Percentiles rank a stretch among this genome's conserved stretches.
Evolutionary conservation across 1,284 basidiomycete genomes (phyloP).

Genomic region (Ganoderma leucocontextum): DNA sequence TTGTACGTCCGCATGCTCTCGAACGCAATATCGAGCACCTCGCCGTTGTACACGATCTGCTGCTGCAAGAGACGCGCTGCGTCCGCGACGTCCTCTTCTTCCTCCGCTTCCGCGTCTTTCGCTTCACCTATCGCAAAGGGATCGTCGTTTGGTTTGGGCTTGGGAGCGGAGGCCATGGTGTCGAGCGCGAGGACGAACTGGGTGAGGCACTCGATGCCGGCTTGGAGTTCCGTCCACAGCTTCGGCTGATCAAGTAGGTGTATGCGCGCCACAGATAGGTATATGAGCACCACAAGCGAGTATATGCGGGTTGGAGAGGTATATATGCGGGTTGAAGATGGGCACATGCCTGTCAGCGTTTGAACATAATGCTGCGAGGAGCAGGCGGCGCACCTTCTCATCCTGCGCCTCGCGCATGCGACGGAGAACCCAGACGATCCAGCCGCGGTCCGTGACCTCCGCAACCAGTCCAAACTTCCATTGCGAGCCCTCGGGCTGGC

Average conservation of each 20-base stretch:
- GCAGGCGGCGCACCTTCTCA: constrained; percentile 71
- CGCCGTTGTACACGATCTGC: constrained; percentile 93
- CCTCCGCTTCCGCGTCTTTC: constrained; percentile 20
- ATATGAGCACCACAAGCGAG: neutral
- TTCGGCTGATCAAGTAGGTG: constrained; percentile 68
- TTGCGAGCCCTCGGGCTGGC: constrained; percentile 49
- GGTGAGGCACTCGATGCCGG: constrained; percentile 92
- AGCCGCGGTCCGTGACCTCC: constrained; percentile 85
- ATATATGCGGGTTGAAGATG: neutral
- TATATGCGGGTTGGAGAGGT: neutral
- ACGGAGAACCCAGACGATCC: constrained; percentile 88
- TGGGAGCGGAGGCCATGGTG: constrained; percentile 51
- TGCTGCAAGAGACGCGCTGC: constrained; percentile 84
- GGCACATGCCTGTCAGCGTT: neutral
- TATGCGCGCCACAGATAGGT: constrained; percentile 43
- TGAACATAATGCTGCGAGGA: too few species aligned
- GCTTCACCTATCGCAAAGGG: constrained; percentile 17
- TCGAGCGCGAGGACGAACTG: constrained; percentile 90
- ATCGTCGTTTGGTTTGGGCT: constrained; percentile 17
- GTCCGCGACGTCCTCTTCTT: constrained; percentile 71
- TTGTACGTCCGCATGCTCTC: constrained; percentile 81
- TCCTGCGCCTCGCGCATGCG: constrained; percentile 91
- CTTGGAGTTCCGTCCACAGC: constrained; percentile 92
- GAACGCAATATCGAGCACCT: constrained; percentile 87
- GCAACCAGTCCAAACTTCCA: constrained; percentile 83